Percentiles rank a stretch among this genome's conserved stretches.
Evolutionary conservation across 345 rosid species (phyloP).

Genomic region (Lagerstroemia speciosa): DNA sequence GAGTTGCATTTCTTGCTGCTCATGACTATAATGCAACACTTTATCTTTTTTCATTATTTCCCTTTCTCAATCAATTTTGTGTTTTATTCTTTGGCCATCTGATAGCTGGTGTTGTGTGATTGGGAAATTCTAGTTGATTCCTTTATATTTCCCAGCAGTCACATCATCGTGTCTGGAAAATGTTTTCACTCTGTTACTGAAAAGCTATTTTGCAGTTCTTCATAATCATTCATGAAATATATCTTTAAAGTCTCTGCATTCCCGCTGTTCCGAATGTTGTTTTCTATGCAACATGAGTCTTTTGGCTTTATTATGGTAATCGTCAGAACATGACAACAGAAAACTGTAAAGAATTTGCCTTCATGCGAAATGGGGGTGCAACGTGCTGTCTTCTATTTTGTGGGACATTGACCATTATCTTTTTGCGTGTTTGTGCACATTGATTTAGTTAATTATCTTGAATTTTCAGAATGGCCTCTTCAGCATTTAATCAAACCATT

Average conservation of each 20-base stretch:
- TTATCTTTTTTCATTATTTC: background rate
- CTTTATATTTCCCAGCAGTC: background rate
- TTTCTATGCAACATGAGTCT: background rate
- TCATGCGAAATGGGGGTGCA: too few relatives aligned
- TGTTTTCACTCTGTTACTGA: background rate
- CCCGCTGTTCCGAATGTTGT: background rate
- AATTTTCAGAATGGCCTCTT: slow-evolving; percentile 55
- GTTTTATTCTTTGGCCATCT: background rate
- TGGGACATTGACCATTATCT: too few relatives aligned
- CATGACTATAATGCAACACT: background rate
- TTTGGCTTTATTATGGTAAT: background rate
- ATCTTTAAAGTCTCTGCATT: background rate
- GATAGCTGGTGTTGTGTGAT: background rate
- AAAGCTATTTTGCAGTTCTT: background rate
- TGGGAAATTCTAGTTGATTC: background rate
- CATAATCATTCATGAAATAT: background rate
- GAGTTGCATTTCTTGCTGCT: background rate
- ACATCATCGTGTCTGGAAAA: background rate
- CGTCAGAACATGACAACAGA: background rate
- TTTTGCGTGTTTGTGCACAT: too few relatives aligned
- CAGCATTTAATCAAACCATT: slow-evolving; percentile 42
- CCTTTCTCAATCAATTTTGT: background rate
- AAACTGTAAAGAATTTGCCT: too few relatives aligned
- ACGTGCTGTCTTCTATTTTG: too few relatives aligned
- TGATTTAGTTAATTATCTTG: background rate